Evolutionary conservation across 352 stramenopile species (phyloP).

Genomic region (Phytophthora fragariaefolia): DNA sequence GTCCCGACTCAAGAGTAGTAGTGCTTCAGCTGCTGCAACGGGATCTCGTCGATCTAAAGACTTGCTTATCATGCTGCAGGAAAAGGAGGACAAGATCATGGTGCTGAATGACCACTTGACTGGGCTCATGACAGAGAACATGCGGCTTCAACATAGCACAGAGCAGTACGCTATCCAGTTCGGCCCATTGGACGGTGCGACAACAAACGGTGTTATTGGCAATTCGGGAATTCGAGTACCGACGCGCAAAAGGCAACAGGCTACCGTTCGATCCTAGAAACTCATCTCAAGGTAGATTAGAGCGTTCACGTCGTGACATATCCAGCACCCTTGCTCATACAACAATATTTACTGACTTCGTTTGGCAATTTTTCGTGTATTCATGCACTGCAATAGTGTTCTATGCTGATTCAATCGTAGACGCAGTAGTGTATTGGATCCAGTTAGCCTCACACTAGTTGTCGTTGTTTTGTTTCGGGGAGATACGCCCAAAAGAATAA

Average conservation of each 20-base stretch:
- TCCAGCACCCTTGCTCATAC: conserved; percentile 1
- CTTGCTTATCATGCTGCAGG: conserved; percentile 51
- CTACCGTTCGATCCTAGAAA: conserved; percentile 33
- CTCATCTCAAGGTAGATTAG: not conserved
- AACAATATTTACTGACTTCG: conserved; percentile 46
- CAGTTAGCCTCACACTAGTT: conserved; percentile 54
- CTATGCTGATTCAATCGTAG: no score
- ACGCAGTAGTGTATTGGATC: no score
- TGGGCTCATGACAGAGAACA: conserved; percentile 80
- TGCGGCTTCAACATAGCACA: conserved; percentile 77
- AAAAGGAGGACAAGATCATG: conserved; percentile 85
- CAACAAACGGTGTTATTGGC: conserved; percentile 29
- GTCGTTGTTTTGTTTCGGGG: conserved; percentile 80
- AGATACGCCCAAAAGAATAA: conserved; percentile 74
- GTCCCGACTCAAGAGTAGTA: conserved; percentile 17
- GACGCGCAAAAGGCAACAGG: conserved; percentile 13
- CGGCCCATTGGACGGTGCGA: conserved; percentile 33
- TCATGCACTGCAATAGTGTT: conserved; percentile 1
- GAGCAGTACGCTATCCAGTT: conserved; percentile 61
- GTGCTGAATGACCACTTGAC: conserved; percentile 88
- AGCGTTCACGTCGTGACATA: conserved; percentile 5
- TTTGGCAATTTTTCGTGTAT: conserved; percentile 1
- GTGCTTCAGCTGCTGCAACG: conserved; percentile 14
- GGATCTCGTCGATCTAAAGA: conserved; percentile 58
- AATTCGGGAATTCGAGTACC: conserved; percentile 44